These are phyloP conservation scores for Populus hybrid DNA, from an alignment of 441 rosid species.

Conservation along the genomic window DNA sequence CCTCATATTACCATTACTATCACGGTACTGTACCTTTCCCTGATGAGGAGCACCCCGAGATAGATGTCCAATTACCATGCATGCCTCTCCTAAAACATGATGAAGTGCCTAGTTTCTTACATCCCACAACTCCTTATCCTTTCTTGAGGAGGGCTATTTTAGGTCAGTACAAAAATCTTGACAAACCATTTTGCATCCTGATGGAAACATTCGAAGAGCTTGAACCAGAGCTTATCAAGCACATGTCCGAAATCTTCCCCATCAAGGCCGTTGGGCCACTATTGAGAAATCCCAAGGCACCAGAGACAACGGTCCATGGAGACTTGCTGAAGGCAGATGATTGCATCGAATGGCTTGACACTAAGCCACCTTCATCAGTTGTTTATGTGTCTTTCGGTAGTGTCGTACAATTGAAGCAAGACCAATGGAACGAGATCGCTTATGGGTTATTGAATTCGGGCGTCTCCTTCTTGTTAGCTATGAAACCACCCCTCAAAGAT, in stretches of 20 bases:
- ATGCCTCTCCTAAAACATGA: constrained; percentile 70
- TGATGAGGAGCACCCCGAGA: constrained; percentile 39
- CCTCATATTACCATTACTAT: constrained; percentile 54
- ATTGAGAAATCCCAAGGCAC: constrained; percentile 42
- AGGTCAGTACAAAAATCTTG: constrained; percentile 55
- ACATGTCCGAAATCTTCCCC: constrained; percentile 46
- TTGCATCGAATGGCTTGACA: constrained; percentile 67
- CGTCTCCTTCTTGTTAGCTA: constrained; percentile 67
- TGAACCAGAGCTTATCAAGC: constrained; percentile 49
- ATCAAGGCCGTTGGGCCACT: constrained; percentile 66
- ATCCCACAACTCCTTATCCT: constrained; percentile 45
- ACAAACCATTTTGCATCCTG: constrained; percentile 57
- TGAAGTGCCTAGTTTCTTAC: constrained; percentile 68
- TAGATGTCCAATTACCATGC: constrained; percentile 57
- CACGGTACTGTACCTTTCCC: constrained; percentile 55
- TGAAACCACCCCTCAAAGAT: constrained; percentile 39
- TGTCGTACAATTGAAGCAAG: constrained; percentile 52
- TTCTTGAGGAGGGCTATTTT: constrained; percentile 43
- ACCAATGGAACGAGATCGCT: constrained; percentile 68
- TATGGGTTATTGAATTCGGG: constrained; percentile 48
- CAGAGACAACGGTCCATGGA: constrained; percentile 26
- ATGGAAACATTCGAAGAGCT: constrained; percentile 69
- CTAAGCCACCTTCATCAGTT: constrained; percentile 51
- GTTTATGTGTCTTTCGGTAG: constrained; percentile 74
- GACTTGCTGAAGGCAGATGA: constrained; percentile 53